phyloP scores from a whole-genome alignment of 768 basidiomycete species.

The Hortiboletus campestris region DNA sequence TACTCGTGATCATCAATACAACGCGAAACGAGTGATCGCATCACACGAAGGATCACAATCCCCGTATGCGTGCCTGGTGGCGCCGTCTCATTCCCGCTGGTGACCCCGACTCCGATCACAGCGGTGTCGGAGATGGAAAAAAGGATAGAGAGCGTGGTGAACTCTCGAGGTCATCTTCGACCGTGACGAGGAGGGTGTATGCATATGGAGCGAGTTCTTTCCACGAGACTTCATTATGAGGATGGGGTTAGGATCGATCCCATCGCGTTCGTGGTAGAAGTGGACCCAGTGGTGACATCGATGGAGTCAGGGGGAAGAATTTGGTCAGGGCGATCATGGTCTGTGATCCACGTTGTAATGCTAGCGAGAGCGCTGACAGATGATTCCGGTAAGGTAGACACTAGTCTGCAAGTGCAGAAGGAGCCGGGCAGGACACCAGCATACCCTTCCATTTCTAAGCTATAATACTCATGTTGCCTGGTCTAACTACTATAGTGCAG shows the following conservation, averaged over 20 bases:
- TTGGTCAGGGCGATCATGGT: no score
- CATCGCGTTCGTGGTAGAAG: conserved; percentile 29
- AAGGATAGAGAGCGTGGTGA: conserved; percentile 1
- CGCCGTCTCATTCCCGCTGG: not conserved
- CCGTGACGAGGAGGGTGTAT: conserved; percentile 27
- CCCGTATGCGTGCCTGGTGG: conserved; percentile 6
- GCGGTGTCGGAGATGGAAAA: not conserved
- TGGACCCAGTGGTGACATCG: conserved; percentile 13
- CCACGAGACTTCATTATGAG: conserved; percentile 22
- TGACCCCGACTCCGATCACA: not conserved
- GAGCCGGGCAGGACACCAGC: no score
- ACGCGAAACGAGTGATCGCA: no score
- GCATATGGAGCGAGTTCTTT: conserved; percentile 23
- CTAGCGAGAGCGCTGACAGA: no score
- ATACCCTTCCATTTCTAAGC: no score
- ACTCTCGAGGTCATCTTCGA: conserved; percentile 21
- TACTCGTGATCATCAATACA: no score
- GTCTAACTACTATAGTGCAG: no score
- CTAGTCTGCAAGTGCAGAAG: no score
- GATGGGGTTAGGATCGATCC: conserved; percentile 15
- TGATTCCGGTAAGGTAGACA: no score
- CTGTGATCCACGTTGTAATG: no score
- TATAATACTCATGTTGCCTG: no score
- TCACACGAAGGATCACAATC: conserved; percentile 14
- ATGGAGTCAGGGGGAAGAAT: conserved; percentile 5